Base-by-base conservation (phyloP, 2,329 filamentous ascomycete genomes). In the Calonectria hongkongensis region DNA sequence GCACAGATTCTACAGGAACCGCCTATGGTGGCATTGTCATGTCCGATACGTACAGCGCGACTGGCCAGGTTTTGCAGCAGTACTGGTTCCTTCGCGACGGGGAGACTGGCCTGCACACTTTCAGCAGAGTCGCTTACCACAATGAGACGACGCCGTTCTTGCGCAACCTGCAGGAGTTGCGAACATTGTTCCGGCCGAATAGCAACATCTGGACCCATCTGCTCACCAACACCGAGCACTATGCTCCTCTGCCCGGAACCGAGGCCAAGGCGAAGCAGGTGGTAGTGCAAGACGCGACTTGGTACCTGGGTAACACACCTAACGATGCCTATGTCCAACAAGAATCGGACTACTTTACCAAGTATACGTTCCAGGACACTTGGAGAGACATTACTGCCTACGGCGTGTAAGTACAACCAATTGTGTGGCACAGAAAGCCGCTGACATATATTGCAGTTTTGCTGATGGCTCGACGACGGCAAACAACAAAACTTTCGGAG, bases 81-180 rank as follows among this genome's bases (percentile, higher is more conserved):
- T 93, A 92, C 80, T 93, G 90, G 89, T 93, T 93, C 75, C 82
- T 93, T 3, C 85, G 89, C 13, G 90, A 92, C 54, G 88, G 88
- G 1, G 91, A 93, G 79, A 92, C 91, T 0, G 91, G 91, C 0
- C 80, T 92, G 43, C 91, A 93, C 77, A 88, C 87, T 0, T 93
- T 92, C 81, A 89, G 87, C 70, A 87, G 90, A n/a, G 81, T 92
- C 12, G 85, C 87, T 0, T 93, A 93, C 75, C 84, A 90, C 79
- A 92, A 92, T 78, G 85, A 87, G 70, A 88, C 87, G 0, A 88
- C 83, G 1, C 90, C 90, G 0, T 89, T 89, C 72, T 81, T 92
- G 63, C 85, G 91, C 13, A 90, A 90, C 68, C 78, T 92, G 9
- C 89, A 91, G 74, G 91, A 93, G 77, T 86, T 93, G 72, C 84